Evolutionary conservation across 2,329 filamentous ascomycete species (phyloP).

Genomic region (Teratosphaeria nubilosa): DNA sequence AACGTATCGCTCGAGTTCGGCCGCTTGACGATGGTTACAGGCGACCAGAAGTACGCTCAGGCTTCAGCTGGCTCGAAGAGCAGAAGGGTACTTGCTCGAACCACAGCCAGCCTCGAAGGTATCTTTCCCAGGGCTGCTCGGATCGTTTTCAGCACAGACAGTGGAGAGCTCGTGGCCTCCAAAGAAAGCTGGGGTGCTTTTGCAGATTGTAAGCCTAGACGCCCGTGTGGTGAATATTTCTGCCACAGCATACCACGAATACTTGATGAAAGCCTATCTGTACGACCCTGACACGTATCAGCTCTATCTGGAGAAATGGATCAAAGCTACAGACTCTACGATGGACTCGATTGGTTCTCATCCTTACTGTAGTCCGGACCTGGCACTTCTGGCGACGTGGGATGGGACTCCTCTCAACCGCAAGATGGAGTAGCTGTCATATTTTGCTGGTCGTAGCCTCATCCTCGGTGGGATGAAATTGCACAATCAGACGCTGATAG

Average conservation of each 20-base stretch:
- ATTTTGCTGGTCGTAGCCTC: conserved; percentile 25
- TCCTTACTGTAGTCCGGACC: conserved; percentile 21
- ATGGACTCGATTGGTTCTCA: conserved; percentile 21
- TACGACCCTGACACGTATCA: conserved; percentile 20
- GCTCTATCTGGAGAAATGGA: conserved; percentile 21
- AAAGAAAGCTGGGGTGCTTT: conserved; percentile 24
- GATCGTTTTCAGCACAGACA: conserved; percentile 17
- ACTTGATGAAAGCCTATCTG: conserved; percentile 25
- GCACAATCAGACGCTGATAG: conserved; percentile 16
- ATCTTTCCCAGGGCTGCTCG: conserved; percentile 22
- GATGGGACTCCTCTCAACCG: conserved; percentile 9
- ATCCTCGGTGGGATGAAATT: conserved; percentile 23
- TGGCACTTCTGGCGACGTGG: conserved; percentile 21
- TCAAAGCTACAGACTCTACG: conserved; percentile 21
- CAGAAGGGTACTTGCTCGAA: conserved; percentile 14
- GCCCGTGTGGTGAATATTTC: background rate
- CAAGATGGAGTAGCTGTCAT: conserved; percentile 20
- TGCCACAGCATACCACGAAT: conserved; percentile 22
- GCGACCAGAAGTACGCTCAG: conserved; percentile 17
- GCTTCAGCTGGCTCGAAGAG: conserved; percentile 10
- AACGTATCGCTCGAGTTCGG: conserved; percentile 17
- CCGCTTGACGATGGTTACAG: conserved; percentile 16
- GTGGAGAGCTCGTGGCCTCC: conserved; percentile 17
- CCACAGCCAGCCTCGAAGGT: conserved; percentile 14
- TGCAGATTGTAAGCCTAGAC: background rate